Evolutionary conservation across 345 rosid genomes (phyloP), one percentile per base, ranked within the genome.

Genomic region (Zanthoxylum bungeanum): DNA sequence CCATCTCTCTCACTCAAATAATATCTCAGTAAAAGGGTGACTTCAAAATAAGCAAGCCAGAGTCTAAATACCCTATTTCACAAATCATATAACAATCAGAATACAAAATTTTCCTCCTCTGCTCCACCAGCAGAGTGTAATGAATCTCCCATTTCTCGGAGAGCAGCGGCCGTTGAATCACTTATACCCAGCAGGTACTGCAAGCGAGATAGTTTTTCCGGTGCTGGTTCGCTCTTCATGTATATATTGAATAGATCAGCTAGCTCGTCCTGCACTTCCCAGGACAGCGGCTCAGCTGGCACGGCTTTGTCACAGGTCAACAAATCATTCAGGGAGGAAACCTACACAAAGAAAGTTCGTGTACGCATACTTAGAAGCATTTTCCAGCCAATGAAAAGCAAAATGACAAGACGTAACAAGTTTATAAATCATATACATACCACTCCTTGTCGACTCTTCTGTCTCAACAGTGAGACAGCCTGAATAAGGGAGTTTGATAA

Each of bases 281-380:
- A 96, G 25, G 91, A 80, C 79, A 89, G 47, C 5, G 90, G 95
- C 78, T 89, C 88, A 0, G 97, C 82, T 3, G 97, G 88, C 28
- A 93, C 98, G 25, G 97, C 99, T 84, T 96, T 93, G 84, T 93
- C 98, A 63, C 97, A 93, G 30, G 96, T 95, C 75, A 96, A 85
- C 78, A 96, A 71, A 76, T 93, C 94, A 80, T 90, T 91, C 63
- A 96, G 86, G 1, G 95, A 85, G 10, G 87, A 85, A 46, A 96
- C 95, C 99, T 95, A 50, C 76, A 58, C n/a, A 64, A 27, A 37
- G 33, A 11, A 71, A 49, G 7, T 17, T 2, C 42, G 27, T 33
- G 60, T 7, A 17, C 24, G 4, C 37, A 34, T 28, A 8, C 21
- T 12, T 16, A 36, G n/a, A 60, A 73, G 58, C 53, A 46, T 37